Conservation (phyloP, 805 yeast genomes). For the Saccharomycopsis babjevae region DNA sequence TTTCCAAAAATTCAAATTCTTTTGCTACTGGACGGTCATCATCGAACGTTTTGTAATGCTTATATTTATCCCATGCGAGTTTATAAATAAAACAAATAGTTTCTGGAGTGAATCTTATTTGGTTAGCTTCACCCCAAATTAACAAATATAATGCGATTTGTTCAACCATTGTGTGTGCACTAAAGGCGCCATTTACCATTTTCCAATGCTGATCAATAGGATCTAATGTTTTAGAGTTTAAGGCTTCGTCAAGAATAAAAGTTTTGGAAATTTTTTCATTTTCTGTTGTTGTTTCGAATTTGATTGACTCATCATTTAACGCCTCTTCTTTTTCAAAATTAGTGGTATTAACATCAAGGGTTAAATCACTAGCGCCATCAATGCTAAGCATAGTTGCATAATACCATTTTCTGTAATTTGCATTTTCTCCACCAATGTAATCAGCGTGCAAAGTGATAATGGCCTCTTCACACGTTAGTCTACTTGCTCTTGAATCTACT, state of each 20-base stretch:
- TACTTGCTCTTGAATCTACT: constrained; percentile 77
- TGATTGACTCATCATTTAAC: background rate
- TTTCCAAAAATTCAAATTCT: constrained; percentile 51
- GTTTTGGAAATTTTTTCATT: background rate
- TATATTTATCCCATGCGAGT: constrained; percentile 40
- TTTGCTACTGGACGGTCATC: constrained; percentile 29
- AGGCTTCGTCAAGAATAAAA: background rate
- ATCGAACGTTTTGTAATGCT: constrained; percentile 19
- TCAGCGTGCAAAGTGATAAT: constrained; percentile 73
- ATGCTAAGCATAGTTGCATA: constrained; percentile 75
- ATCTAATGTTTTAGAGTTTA: constrained; percentile 2
- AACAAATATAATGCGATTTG: constrained; percentile 66
- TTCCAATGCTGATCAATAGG: constrained; percentile 53
- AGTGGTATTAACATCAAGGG: background rate
- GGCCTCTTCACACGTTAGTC: constrained; percentile 65
- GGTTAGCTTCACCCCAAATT: constrained; percentile 87
- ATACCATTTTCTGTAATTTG: constrained; percentile 88
- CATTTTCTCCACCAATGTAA: constrained; percentile 81
- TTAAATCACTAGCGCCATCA: constrained; percentile 41
- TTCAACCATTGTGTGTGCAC: constrained; percentile 73
- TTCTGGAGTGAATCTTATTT: constrained; percentile 69
- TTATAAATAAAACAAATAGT: constrained; percentile 45
- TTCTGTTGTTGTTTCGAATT: background rate
- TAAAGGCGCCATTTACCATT: constrained; percentile 59
- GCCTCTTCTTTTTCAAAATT: background rate